phyloP scores from a whole-genome alignment of 2,329 filamentous ascomycete genomes.

The Exophiala viscosa region DNA sequence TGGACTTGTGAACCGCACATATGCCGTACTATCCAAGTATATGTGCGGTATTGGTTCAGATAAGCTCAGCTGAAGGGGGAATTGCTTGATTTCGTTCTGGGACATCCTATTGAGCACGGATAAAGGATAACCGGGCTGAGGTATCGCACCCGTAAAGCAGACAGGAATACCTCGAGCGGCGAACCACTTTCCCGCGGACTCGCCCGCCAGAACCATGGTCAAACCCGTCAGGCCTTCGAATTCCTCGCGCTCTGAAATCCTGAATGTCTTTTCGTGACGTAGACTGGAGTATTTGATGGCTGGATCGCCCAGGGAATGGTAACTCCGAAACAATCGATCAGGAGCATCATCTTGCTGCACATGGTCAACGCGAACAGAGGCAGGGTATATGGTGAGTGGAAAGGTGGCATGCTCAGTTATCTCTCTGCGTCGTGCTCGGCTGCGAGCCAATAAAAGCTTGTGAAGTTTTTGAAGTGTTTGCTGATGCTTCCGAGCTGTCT shows the following conservation, averaged over 20 bases:
- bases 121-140: slow-evolving; percentile 33
- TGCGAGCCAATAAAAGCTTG: slow-evolving; percentile 12
- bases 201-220: slow-evolving; percentile 55
- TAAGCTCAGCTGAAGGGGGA: slow-evolving; percentile 34
- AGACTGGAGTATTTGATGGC: slow-evolving; percentile 34
- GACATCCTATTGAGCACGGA: slow-evolving; percentile 38
- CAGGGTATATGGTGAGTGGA: slow-evolving; percentile 5
- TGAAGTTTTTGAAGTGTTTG: slow-evolving; percentile 33
- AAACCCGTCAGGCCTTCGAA: slow-evolving; percentile 44
- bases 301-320: slow-evolving; percentile 41
- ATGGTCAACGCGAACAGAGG: neutral
- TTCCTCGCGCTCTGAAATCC: slow-evolving; percentile 28
- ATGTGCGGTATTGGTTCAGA: slow-evolving; percentile 49
- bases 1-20: slow-evolving; percentile 59
- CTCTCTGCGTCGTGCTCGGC: slow-evolving; percentile 5
- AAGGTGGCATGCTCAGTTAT: slow-evolving; percentile 32
- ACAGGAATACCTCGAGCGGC: slow-evolving; percentile 50
- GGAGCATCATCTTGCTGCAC: slow-evolving; percentile 25
- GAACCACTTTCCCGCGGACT: slow-evolving; percentile 51
- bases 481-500: slow-evolving; percentile 28
- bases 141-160: slow-evolving; percentile 45
- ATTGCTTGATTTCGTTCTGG: slow-evolving; percentile 1
- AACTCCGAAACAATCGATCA: slow-evolving; percentile 31
- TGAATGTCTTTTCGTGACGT: slow-evolving; percentile 3
- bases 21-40: slow-evolving; percentile 50